Conservation (phyloP, 2,329 filamentous ascomycete genomes). For the Paraconiothyrium brasiliense region DNA sequence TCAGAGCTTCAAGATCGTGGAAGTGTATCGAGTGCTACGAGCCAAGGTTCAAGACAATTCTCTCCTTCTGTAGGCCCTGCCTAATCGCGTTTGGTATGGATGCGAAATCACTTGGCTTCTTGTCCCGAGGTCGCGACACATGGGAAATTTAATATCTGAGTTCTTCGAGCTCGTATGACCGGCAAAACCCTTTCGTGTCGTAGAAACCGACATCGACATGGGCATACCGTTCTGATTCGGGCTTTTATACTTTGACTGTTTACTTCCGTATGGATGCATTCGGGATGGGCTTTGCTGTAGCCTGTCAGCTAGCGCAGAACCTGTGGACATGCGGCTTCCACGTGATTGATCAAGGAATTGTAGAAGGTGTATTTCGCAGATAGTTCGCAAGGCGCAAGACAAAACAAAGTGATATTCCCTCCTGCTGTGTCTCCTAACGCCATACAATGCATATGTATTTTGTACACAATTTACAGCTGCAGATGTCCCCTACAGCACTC, state of each 20-base stretch:
- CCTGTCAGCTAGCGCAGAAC: neutral
- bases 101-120: neutral
- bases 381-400: neutral
- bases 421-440: slow-evolving; percentile 3
- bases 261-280: too few relatives aligned
- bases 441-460: slow-evolving; percentile 5
- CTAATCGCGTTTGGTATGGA: neutral
- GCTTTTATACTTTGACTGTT: neutral
- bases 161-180: neutral
- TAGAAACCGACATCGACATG: neutral
- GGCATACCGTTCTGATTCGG: neutral
- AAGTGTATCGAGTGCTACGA: neutral
- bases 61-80: neutral
- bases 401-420: slow-evolving; percentile 8
- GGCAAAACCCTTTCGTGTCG: neutral
- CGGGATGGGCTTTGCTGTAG: neutral
- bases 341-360: neutral
- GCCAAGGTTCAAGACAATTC: neutral
- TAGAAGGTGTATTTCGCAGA: neutral
- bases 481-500: neutral
- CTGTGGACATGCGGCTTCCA: neutral
- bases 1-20: too few relatives aligned
- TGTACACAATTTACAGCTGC: slow-evolving; percentile 11
- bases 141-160: neutral
- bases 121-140: neutral